Conservation (phyloP, 176 grass and related monocot genomes). For the Elaeis guineensis region DNA sequence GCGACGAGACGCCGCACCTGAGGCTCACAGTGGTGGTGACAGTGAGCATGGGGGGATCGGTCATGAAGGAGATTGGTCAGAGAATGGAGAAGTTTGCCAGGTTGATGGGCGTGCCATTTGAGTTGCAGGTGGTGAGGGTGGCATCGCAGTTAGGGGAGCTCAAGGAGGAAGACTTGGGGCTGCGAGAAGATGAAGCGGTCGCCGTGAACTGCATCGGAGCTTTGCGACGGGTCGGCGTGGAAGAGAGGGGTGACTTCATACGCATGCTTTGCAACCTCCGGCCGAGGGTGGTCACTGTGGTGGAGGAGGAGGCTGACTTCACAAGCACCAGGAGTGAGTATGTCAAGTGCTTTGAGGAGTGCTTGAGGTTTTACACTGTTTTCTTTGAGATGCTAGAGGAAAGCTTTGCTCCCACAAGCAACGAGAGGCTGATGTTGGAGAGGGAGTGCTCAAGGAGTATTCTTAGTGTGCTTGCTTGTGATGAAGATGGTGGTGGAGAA, state of each 20-base stretch:
- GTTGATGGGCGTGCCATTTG: constrained; percentile 17
- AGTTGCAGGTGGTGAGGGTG: constrained; percentile 4
- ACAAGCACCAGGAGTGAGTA: not conserved
- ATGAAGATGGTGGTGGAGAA: not conserved
- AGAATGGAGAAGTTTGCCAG: constrained; percentile 20
- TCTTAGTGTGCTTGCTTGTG: not conserved
- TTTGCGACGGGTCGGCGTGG: not conserved
- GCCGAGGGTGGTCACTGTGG: constrained; percentile 13
- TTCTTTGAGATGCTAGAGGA: constrained; percentile 24
- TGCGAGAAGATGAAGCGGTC: constrained; percentile 4
- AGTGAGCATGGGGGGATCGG: not conserved
- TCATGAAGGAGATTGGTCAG: constrained; percentile 11
- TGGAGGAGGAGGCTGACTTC: constrained; percentile 22
- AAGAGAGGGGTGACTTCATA: constrained; percentile 10
- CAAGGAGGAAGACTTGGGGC: not conserved
- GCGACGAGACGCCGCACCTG: constrained; percentile 5
- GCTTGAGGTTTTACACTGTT: constrained; percentile 11
- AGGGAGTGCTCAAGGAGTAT: constrained; percentile 12
- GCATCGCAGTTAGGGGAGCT: not conserved
- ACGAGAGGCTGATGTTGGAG: constrained; percentile 17
- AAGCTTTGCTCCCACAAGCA: constrained; percentile 13
- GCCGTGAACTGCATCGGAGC: constrained; percentile 22
- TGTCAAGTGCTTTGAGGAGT: constrained; percentile 12
- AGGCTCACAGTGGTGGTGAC: constrained; percentile 12
- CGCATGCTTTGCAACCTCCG: not conserved